phyloP scores from a whole-genome alignment of 1,284 basidiomycete genomes.

The Trichosporon coremiiforme region DNA sequence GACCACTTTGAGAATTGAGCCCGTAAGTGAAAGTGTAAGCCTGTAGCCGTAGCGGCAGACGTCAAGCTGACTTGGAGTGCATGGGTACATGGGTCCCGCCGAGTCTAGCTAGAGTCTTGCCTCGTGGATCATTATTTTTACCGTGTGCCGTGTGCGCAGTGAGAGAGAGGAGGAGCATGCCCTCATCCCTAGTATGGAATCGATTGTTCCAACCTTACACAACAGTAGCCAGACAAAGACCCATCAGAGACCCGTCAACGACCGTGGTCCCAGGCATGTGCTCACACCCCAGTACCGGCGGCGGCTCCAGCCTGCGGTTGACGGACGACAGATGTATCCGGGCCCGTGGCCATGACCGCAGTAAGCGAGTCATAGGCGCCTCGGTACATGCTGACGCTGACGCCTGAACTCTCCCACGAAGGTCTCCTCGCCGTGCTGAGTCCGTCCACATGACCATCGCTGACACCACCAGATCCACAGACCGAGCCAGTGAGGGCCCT shows the following conservation, averaged over 20 bases:
- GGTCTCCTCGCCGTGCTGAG: not conserved
- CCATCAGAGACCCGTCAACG: not conserved
- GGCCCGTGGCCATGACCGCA: not conserved
- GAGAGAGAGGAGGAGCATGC: not conserved
- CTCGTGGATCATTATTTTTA: no score
- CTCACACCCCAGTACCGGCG: not conserved
- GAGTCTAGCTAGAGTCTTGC: no score
- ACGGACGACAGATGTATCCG: not conserved
- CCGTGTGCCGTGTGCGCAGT: not conserved
- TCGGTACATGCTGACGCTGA: not conserved
- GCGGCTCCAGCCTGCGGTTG: not conserved
- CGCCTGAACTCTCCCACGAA: not conserved
- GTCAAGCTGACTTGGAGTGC: no score
- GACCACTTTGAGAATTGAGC: no score
- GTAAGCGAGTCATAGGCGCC: not conserved
- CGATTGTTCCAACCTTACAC: slow-evolving; percentile 3
- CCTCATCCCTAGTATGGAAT: not conserved
- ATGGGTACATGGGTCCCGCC: not conserved
- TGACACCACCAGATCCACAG: not conserved
- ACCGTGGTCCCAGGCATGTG: not conserved
- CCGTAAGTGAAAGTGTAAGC: no score
- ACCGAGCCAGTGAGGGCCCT: not conserved
- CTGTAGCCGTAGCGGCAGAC: not conserved
- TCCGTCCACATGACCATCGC: not conserved
- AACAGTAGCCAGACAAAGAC: not conserved